Percentiles rank a stretch among this genome's conserved stretches.
These are phyloP conservation scores for Fragilaria radians DNA, from an alignment of 108 stramenopile species.

Conservation along the genomic window DNA sequence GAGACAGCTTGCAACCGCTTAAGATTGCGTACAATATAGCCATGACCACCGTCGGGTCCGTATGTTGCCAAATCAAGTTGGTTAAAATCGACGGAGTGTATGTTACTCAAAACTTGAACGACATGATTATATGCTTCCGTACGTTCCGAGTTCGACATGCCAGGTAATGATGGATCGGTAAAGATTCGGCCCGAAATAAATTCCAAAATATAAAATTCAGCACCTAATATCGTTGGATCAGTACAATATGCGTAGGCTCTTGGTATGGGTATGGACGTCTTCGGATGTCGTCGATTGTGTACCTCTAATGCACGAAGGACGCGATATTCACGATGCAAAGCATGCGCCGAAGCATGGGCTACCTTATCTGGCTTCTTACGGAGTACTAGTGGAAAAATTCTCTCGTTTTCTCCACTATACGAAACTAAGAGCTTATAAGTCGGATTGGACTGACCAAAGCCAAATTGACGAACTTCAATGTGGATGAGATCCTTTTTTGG, in stretches of 20 bases:
- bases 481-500: constrained; percentile 1
- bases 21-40: constrained; percentile 75
- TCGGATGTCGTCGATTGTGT: constrained; percentile 46
- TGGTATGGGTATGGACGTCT: constrained; percentile 74
- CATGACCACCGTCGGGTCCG: constrained; percentile 55
- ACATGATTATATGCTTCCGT: constrained; percentile 58
- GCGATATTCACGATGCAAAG: constrained; percentile 91
- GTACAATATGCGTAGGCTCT: constrained; percentile 73
- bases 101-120: constrained; percentile 68
- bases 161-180: constrained; percentile 82
- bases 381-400: constrained; percentile 47
- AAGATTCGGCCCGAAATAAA: constrained; percentile 89
- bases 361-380: constrained; percentile 80
- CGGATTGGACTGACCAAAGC: constrained; percentile 95
- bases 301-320: constrained; percentile 65
- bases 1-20: constrained; percentile 60
- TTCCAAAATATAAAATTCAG: constrained; percentile 96
- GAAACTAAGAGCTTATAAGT: constrained; percentile 75
- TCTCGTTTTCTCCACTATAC: constrained; percentile 1
- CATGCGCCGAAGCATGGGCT: constrained; percentile 90
- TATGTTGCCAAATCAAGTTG: constrained; percentile 61
- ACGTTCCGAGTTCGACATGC: constrained; percentile 40
- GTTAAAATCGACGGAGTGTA: constrained; percentile 49
- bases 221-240: constrained; percentile 73
- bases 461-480: constrained; percentile 68